Conservation (phyloP, 495 filamentous ascomycete genomes). For the Thermochaetoides thermophila region DNA sequence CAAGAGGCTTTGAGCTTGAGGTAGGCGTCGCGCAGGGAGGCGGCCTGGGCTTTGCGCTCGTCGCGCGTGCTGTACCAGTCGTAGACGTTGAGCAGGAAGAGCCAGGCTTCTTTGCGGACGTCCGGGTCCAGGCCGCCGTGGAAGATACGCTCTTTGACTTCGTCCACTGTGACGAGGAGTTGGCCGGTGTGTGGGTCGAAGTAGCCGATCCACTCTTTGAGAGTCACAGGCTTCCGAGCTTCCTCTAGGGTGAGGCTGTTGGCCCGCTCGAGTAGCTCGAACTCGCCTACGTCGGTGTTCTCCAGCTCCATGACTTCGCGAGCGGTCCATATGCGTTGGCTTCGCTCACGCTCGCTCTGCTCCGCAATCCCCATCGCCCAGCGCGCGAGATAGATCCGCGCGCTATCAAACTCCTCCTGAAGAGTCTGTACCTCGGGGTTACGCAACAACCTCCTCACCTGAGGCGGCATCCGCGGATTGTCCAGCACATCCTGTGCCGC, state of each 20-base stretch:
- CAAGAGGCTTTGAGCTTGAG: conserved; percentile 84
- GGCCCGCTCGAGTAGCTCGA: conserved; percentile 82
- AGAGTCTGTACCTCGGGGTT: conserved; percentile 92
- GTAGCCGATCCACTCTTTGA: conserved; percentile 78
- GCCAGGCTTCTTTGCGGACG: conserved; percentile 89
- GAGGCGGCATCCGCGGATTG: conserved; percentile 73
- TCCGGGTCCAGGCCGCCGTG: conserved; percentile 83
- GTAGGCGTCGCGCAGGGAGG: conserved; percentile 83
- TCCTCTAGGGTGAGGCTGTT: conserved; percentile 57
- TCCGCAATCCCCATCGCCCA: conserved; percentile 99
- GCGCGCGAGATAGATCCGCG: conserved; percentile 78
- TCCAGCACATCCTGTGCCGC: conserved; percentile 87
- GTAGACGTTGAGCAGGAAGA: conserved; percentile 83
- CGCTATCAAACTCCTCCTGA: conserved; percentile 94
- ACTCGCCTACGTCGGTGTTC: conserved; percentile 84
- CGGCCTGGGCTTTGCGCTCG: conserved; percentile 64
- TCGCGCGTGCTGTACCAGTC: conserved; percentile 76
- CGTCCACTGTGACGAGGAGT: conserved; percentile 64
- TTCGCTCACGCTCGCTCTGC: conserved; percentile 76
- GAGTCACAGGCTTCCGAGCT: conserved; percentile 55
- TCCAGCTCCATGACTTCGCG: conserved; percentile 87
- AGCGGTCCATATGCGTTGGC: conserved; percentile 80
- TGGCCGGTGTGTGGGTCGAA: conserved; percentile 63
- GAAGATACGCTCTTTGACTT: conserved; percentile 92
- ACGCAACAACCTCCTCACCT: conserved; percentile 68